Base-by-base conservation (phyloP, 2,329 filamentous ascomycete genomes). In the Periconia macrospinosa region DNA sequence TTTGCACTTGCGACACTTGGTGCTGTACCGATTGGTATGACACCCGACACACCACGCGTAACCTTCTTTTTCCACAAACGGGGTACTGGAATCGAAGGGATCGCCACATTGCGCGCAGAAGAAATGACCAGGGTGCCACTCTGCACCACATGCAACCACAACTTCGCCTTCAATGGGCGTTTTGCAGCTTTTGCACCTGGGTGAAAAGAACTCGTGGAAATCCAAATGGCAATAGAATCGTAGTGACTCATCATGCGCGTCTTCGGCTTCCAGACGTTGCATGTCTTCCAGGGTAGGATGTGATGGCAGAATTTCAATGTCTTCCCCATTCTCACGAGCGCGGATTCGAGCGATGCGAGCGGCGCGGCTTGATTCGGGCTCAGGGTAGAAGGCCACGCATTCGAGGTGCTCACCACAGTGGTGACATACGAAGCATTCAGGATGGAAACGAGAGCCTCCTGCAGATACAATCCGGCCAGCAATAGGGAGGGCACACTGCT, bases 61-160 rank as follows among this genome's bases (percentile, higher is more conserved):
- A 10, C 93, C 93, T 62, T 97, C 93, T 76, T 96, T 96, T 72
- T 99, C 94, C 51, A 99, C 91, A 71, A 99, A 99, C 0, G 94
- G 93, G 10, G 81, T 87, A 3, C 71, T 73, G 0, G 78, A 75
- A 57, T 83, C 81, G 61, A 88, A 88, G 1, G 85, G 85, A 77
- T 99, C 93, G 62, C 94, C 94, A 71, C 94, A 99, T 80, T 99
- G 92, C 41, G 94, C 94, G 70, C 94, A 99, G 83, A 99, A 99
- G 78, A 99, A 99, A 76, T 99, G 94, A 0, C 94, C 94, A 49
- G 90, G 90, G 73, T 99, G 94, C 90, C 91, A 99, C 76, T 96
- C 92, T n/a, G 88, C 85, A 1, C 94, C 94, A 52, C 96, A 91
- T 1, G 94, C 94, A 14, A 97, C 88, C 30, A 97, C 87, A 62